Percentiles rank a stretch among this genome's conserved stretches.
phyloP scores from a whole-genome alignment of 495 filamentous ascomycete species.

The Saxophila tyrrhenica region DNA sequence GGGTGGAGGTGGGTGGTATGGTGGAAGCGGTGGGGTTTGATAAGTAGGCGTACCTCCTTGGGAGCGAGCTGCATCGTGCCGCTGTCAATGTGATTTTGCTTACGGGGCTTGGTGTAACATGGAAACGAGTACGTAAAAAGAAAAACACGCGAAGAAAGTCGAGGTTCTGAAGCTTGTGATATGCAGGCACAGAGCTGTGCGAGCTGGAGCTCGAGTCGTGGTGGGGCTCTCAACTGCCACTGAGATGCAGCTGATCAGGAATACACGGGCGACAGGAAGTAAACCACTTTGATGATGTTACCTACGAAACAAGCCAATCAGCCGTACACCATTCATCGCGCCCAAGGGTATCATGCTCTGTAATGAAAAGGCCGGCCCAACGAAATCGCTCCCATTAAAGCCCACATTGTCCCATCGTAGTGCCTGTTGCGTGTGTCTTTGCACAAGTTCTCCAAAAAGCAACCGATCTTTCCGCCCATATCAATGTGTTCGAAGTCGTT shows the following conservation, averaged over 20 bases:
- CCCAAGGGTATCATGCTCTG: not conserved
- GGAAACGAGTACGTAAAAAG: constrained; percentile 12
- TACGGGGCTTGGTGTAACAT: constrained; percentile 1
- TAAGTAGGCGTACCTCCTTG: constrained; percentile 60
- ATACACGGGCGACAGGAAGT: not conserved
- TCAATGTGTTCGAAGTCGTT: no score
- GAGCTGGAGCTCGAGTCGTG: not conserved
- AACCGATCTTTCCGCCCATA: no score
- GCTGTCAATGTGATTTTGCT: not conserved
- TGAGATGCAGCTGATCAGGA: no score
- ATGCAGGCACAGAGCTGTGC: not conserved
- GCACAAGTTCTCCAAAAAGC: no score
- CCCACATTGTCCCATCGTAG: no score
- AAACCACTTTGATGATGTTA: no score
- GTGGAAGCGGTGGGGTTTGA: not conserved
- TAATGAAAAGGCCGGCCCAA: not conserved
- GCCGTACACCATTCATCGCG: not conserved
- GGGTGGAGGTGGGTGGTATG: not conserved
- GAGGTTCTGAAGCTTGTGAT: not conserved
- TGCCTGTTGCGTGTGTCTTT: no score
- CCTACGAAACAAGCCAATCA: not conserved
- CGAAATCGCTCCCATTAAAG: not conserved
- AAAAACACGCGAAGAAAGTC: not conserved
- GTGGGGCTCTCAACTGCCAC: no score
- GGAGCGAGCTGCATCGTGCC: constrained; percentile 68